These are phyloP conservation scores for Ceriops tagal DNA, from an alignment of 345 rosid genomes.

Conservation along the genomic window DNA sequence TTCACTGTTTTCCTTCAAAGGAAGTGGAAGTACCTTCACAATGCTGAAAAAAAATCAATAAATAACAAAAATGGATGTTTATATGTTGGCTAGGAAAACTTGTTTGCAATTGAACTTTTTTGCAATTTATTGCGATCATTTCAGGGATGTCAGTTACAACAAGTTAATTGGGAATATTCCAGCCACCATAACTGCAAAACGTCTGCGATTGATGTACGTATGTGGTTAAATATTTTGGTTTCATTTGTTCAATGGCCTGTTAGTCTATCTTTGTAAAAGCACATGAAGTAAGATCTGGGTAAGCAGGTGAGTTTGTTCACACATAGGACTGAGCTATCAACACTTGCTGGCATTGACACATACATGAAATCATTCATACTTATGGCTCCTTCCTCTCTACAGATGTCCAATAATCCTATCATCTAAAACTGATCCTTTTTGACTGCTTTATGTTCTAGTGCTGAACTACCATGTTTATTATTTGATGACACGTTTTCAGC, in stretches of 20 bases:
- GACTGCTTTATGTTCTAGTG: not conserved
- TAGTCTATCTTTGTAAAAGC: not conserved
- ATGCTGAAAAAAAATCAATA: too few relatives aligned
- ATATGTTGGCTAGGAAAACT: not conserved
- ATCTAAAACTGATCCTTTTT: not conserved
- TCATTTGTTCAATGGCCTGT: not conserved
- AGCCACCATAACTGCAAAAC: conserved; percentile 16
- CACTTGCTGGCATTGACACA: too few relatives aligned
- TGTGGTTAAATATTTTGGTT: not conserved
- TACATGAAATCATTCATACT: not conserved
- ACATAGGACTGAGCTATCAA: not conserved
- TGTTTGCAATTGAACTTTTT: not conserved
- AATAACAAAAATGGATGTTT: not conserved
- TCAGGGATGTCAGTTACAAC: conserved; percentile 59
- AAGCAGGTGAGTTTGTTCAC: not conserved
- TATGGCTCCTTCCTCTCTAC: not conserved
- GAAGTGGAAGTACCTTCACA: too few relatives aligned
- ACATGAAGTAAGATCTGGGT: not conserved
- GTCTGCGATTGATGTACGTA: conserved; percentile 38
- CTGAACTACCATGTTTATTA: not conserved
- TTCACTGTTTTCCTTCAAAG: too few relatives aligned
- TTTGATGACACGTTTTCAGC: conserved; percentile 21
- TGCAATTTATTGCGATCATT: not conserved
- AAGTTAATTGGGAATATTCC: conserved; percentile 43
- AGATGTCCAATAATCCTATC: not conserved